Conservation (phyloP, 805 yeast genomes). For the Ascoidea tarda region DNA sequence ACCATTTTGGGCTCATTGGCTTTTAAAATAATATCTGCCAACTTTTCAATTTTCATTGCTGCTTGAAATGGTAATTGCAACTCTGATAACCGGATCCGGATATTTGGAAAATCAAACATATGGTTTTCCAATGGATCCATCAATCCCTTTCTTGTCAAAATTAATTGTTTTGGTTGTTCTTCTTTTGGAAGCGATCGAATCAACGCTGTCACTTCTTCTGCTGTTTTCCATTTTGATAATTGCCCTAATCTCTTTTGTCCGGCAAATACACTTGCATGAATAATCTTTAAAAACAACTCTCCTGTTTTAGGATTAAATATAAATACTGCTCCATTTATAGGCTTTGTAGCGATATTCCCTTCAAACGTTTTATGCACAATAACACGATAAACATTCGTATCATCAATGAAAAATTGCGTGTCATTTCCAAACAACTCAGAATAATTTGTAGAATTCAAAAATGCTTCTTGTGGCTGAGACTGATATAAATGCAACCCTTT, state of each 20-base stretch:
- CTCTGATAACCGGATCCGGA: conserved; percentile 80
- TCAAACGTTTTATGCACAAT: conserved; percentile 84
- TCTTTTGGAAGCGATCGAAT: conserved; percentile 81
- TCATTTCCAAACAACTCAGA: conserved; percentile 81
- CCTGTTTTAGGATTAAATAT: conserved; percentile 86
- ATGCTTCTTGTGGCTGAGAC: conserved; percentile 86
- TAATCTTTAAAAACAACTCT: conserved; percentile 74
- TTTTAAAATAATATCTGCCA: conserved; percentile 62
- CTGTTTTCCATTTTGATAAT: conserved; percentile 94
- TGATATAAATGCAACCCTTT: conserved; percentile 90
- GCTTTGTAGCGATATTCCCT: conserved; percentile 85
- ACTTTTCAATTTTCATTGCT: conserved; percentile 66
- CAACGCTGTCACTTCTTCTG: conserved; percentile 91
- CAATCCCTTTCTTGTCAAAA: conserved; percentile 83
- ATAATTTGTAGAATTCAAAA: conserved; percentile 77
- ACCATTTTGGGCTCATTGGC: conserved; percentile 94
- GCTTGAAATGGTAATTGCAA: conserved; percentile 81
- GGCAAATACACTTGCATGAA: conserved; percentile 92
- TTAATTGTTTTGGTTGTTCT: conserved; percentile 88
- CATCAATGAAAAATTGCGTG: conserved; percentile 79
- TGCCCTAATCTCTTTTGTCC: conserved; percentile 93
- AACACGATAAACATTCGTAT: conserved; percentile 87
- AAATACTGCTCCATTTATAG: conserved; percentile 86
- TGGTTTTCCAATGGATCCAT: conserved; percentile 93
- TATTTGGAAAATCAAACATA: conserved; percentile 92